Evolutionary conservation across 495 filamentous ascomycete species (phyloP).

Genomic region (Aspergillus diversus): DNA sequence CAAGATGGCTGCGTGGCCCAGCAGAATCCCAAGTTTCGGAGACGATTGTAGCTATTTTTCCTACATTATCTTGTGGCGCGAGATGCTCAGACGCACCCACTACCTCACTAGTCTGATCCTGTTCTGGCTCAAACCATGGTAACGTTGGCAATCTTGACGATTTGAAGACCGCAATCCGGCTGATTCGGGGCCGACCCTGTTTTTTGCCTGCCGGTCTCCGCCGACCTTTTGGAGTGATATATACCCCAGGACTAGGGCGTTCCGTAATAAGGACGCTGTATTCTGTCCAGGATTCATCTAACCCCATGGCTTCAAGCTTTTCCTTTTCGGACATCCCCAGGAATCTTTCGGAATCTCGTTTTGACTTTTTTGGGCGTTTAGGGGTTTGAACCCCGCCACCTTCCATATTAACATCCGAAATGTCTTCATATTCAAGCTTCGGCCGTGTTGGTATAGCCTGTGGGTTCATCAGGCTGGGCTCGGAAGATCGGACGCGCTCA

Average conservation of each 20-base stretch:
- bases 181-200: slow-evolving; percentile 54
- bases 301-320: slow-evolving; percentile 43
- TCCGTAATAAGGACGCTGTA: slow-evolving; percentile 47
- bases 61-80: background rate
- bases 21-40: background rate
- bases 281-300: slow-evolving; percentile 51
- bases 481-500: background rate
- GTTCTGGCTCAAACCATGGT: slow-evolving; percentile 39
- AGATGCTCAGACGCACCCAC: background rate
- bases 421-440: slow-evolving; percentile 15
- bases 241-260: slow-evolving; percentile 49
- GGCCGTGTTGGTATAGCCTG: slow-evolving; percentile 9
- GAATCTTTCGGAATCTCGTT: slow-evolving; percentile 27
- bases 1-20: background rate
- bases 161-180: slow-evolving; percentile 57
- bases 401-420: slow-evolving; percentile 9
- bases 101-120: slow-evolving; percentile 1
- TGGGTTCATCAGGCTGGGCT: background rate
- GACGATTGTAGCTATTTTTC: background rate
- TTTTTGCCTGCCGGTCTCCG: slow-evolving; percentile 45
- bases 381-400: slow-evolving; percentile 1
- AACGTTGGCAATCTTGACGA: slow-evolving; percentile 40
- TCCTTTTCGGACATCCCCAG: slow-evolving; percentile 41
- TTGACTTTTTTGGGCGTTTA: slow-evolving; percentile 14
- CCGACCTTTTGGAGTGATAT: slow-evolving; percentile 53